phyloP scores from a whole-genome alignment of 2,329 filamentous ascomycete genomes.

The Pestalotiopsis sp. region DNA sequence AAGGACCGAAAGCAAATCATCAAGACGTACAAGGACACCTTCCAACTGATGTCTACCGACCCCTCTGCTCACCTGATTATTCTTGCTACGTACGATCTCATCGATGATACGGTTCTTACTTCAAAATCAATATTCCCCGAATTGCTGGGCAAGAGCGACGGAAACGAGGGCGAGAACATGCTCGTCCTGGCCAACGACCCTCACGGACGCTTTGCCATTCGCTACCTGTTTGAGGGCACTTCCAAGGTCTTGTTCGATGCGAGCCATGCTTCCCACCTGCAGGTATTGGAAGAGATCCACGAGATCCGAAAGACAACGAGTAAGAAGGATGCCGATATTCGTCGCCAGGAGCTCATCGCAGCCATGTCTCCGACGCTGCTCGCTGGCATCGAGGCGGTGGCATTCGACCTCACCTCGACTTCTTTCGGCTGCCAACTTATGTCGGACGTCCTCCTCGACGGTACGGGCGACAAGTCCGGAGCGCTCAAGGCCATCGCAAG shows the following conservation, averaged over 20 bases:
- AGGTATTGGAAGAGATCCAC: constrained; percentile 75
- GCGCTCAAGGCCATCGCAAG: constrained; percentile 72
- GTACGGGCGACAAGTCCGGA: constrained; percentile 71
- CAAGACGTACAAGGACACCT: constrained; percentile 85
- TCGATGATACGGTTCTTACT: constrained; percentile 90
- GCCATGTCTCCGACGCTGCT: constrained; percentile 75
- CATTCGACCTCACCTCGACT: constrained; percentile 68
- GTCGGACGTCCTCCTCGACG: constrained; percentile 75
- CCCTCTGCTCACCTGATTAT: constrained; percentile 77
- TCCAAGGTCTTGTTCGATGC: constrained; percentile 61
- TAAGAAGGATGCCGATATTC: constrained; percentile 82
- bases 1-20: constrained; percentile 92
- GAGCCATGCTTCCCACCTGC: constrained; percentile 64
- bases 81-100: constrained; percentile 82
- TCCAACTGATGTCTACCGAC: constrained; percentile 83
- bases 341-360: constrained; percentile 74
- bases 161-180: constrained; percentile 63
- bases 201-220: constrained; percentile 65
- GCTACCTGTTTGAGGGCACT: constrained; percentile 79
- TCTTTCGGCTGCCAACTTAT: constrained; percentile 88
- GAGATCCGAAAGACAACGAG: constrained; percentile 80
- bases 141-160: constrained; percentile 71
- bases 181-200: constrained; percentile 65
- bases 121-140: constrained; percentile 86
- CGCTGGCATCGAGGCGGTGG: constrained; percentile 67